Percentiles rank a stretch among this genome's conserved stretches.
phyloP scores from a whole-genome alignment of 2,329 filamentous ascomycete species.

The Sporothrix brasiliensis region DNA sequence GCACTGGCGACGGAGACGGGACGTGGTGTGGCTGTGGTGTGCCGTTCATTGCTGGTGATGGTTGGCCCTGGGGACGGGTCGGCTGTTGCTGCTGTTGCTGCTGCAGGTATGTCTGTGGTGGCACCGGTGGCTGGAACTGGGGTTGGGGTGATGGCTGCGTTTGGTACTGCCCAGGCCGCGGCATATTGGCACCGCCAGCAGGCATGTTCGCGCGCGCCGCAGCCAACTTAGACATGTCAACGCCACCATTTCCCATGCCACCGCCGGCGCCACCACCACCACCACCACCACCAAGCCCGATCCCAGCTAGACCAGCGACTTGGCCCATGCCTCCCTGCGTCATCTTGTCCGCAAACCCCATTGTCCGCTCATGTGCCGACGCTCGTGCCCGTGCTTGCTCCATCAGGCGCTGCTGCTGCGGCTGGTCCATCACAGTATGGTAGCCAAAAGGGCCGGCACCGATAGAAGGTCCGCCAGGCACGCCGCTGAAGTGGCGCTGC shows the following conservation, averaged over 20 bases:
- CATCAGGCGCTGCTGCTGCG: slow-evolving; percentile 54
- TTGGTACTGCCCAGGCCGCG: slow-evolving; percentile 41
- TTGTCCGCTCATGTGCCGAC: slow-evolving; percentile 49
- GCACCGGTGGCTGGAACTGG: slow-evolving; percentile 20
- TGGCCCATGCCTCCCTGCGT: slow-evolving; percentile 37
- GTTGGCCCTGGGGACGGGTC: background rate
- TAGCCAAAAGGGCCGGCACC: slow-evolving; percentile 47
- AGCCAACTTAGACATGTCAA: slow-evolving; percentile 44
- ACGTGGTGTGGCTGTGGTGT: slow-evolving; percentile 29
- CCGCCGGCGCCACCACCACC: slow-evolving; percentile 7
- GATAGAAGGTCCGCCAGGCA: slow-evolving; percentile 38
- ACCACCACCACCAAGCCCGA: slow-evolving; percentile 41
- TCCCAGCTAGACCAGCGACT: slow-evolving; percentile 45
- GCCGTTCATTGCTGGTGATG: slow-evolving; percentile 35
- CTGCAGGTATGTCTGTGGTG: slow-evolving; percentile 30
- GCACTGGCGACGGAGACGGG: slow-evolving; percentile 37
- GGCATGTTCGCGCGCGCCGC: slow-evolving; percentile 46
- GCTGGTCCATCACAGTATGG: slow-evolving; percentile 54
- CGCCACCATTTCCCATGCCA: slow-evolving; percentile 36
- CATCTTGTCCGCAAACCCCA: slow-evolving; percentile 48
- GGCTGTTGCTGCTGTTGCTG: slow-evolving; percentile 13
- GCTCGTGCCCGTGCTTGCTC: slow-evolving; percentile 54
- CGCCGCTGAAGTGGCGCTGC: slow-evolving; percentile 34
- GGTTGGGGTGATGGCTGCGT: slow-evolving; percentile 13
- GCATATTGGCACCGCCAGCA: slow-evolving; percentile 41